Percentiles rank a stretch among this genome's conserved stretches.
Evolutionary conservation across 1,284 basidiomycete species (phyloP).

Genomic region (Vanrija sp.): DNA sequence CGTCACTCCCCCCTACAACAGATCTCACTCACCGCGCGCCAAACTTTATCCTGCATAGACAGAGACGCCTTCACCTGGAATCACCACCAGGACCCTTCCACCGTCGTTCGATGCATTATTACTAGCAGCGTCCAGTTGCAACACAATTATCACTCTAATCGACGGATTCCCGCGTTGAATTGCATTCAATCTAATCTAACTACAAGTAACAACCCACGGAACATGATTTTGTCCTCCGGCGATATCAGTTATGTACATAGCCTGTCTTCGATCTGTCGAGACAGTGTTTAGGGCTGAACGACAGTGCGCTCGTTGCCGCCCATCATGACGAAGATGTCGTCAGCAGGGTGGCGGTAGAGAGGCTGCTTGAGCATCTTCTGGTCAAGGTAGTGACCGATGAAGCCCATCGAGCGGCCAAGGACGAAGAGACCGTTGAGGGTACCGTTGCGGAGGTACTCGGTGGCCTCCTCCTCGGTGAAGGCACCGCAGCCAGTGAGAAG

Average conservation of each 20-base stretch:
- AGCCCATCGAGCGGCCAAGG: slow-evolving; percentile 93
- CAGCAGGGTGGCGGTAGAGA: slow-evolving; percentile 62
- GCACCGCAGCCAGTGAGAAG: slow-evolving; percentile 88
- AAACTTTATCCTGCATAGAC: too few species aligned
- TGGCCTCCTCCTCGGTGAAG: slow-evolving; percentile 92
- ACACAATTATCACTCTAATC: background rate
- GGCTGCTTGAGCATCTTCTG: slow-evolving; percentile 91
- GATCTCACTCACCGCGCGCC: too few species aligned
- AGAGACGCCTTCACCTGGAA: too few species aligned
- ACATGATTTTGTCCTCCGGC: too few species aligned
- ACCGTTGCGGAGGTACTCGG: slow-evolving; percentile 85
- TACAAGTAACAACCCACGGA: too few species aligned
- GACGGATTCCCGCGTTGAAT: too few species aligned
- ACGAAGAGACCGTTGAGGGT: slow-evolving; percentile 92
- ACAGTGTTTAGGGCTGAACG: slow-evolving; percentile 1
- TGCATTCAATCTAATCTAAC: too few species aligned
- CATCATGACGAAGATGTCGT: slow-evolving; percentile 17
- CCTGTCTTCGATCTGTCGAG: background rate
- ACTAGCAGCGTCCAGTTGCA: background rate
- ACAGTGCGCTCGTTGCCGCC: slow-evolving; percentile 3
- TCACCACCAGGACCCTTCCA: too few species aligned
- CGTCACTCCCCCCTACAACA: too few species aligned
- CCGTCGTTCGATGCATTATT: too few species aligned
- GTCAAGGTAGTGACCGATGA: slow-evolving; percentile 61
- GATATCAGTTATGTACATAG: too few species aligned